Percentiles rank a stretch among this genome's conserved stretches.
These are phyloP conservation scores for Coemansia sp. DNA, from an alignment of 192 early-diverging fungal genomes.

Conservation along the genomic window DNA sequence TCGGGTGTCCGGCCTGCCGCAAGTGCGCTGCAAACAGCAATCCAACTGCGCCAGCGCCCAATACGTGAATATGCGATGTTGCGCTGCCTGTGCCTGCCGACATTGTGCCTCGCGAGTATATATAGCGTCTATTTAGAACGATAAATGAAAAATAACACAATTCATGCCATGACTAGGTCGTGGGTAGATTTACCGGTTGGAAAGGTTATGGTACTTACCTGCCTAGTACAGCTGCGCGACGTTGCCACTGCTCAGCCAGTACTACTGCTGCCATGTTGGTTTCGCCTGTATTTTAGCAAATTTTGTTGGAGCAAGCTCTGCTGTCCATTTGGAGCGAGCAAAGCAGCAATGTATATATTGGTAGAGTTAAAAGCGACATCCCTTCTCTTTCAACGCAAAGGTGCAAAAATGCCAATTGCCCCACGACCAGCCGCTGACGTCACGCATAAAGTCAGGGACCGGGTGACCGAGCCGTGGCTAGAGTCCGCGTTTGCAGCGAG, in stretches of 20 bases:
- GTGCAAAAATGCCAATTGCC: background rate
- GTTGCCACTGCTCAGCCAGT: background rate
- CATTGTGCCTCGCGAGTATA: background rate
- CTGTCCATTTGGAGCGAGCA: too few relatives aligned
- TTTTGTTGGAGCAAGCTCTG: too few relatives aligned
- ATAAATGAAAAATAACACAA: background rate
- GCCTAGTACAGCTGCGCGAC: background rate
- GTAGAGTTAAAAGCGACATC: too few relatives aligned
- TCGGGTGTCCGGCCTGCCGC: constrained; percentile 50
- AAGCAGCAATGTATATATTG: too few relatives aligned
- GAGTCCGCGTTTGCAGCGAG: constrained; percentile 3
- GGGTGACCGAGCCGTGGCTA: background rate
- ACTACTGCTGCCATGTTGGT: background rate
- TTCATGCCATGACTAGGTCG: too few relatives aligned
- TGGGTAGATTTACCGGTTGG: too few relatives aligned
- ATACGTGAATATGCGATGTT: constrained; percentile 59
- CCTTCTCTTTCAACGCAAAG: background rate
- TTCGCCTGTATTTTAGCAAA: too few relatives aligned
- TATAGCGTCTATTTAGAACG: background rate
- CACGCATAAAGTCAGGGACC: background rate
- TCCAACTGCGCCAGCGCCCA: constrained; percentile 73
- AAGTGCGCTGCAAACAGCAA: constrained; percentile 63
- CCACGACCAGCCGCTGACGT: background rate
- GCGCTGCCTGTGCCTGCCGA: background rate
- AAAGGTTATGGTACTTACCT: background rate